Percentiles rank a stretch among this genome's conserved stretches.
Evolutionary conservation across 306 rosid genomes (phyloP).

Genomic region (Gastrolobium villosum): DNA sequence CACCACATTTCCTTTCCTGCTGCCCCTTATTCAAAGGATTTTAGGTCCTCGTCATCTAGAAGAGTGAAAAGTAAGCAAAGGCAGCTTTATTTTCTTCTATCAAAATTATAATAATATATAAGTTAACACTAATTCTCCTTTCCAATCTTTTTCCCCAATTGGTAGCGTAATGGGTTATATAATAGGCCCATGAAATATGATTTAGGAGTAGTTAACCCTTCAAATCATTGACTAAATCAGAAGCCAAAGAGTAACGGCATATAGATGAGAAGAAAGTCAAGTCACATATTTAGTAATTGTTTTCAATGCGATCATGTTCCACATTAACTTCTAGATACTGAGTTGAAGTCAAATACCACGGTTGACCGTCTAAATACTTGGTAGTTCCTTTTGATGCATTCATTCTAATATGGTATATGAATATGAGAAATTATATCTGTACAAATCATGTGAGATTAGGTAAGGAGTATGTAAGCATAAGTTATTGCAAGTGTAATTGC

Average conservation of each 20-base stretch:
- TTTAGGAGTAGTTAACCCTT: not conserved
- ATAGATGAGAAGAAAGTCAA: conserved; percentile 17
- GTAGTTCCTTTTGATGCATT: too few relatives aligned
- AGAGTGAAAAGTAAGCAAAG: conserved; percentile 42
- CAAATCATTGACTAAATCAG: conserved; percentile 27
- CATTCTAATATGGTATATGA: not conserved
- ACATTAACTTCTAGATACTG: conserved; percentile 42
- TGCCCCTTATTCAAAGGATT: conserved; percentile 27
- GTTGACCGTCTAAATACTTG: not conserved
- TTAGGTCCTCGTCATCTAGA: conserved; percentile 43
- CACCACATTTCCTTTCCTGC: conserved; percentile 21
- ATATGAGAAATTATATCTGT: not conserved
- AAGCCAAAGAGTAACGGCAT: conserved; percentile 5
- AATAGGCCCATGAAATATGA: conserved; percentile 32
- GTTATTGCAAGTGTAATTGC: too few relatives aligned
- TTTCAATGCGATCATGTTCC: conserved; percentile 7
- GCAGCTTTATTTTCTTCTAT: not conserved
- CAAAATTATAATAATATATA: too few relatives aligned
- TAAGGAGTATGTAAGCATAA: too few relatives aligned
- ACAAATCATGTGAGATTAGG: not conserved
- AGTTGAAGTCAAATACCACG: conserved; percentile 11
- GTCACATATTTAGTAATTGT: not conserved
- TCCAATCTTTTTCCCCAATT: not conserved
- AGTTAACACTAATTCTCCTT: not conserved
- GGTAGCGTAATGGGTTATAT: not conserved